A percentile compares a stretch with the other conserved stretches of the same genome.
phyloP scores from a whole-genome alignment of 306 rosid genomes.

The Trifolium dubium region DNA sequence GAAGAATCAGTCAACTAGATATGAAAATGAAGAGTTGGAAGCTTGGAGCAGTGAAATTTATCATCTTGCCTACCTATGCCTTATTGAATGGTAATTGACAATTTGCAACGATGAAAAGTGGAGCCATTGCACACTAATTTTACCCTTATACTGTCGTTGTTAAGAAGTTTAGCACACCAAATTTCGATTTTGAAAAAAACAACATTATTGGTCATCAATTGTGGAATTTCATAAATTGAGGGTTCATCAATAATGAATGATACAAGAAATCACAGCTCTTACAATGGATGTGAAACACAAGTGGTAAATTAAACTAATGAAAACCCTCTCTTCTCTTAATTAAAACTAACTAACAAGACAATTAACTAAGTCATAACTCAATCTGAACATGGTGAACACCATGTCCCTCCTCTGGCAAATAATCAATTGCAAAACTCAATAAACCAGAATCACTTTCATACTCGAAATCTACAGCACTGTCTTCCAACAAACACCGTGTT shows the following conservation, averaged over 20 bases:
- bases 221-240: constrained; percentile 9
- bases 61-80: too few relatives aligned
- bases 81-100: too few relatives aligned
- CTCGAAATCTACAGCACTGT: constrained; percentile 48
- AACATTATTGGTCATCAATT: not conserved
- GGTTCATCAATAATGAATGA: not conserved
- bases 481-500: constrained; percentile 57
- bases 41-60: too few relatives aligned
- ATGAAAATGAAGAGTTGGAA: too few relatives aligned
- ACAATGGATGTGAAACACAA: not conserved
- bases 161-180: too few relatives aligned
- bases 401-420: constrained; percentile 62
- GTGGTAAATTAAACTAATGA: not conserved
- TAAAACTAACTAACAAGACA: not conserved
- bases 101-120: too few relatives aligned
- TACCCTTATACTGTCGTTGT: too few relatives aligned
- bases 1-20: too few relatives aligned
- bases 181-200: too few relatives aligned
- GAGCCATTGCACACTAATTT: too few relatives aligned
- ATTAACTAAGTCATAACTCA: constrained; percentile 47
- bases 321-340: constrained; percentile 2
- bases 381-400: constrained; percentile 61
- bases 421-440: constrained; percentile 55
- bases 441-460: constrained; percentile 61
- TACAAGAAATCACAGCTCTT: constrained; percentile 1